Evolutionary conservation across 2,329 filamentous ascomycete genomes (phyloP).

Genomic region (Didymella pinodella): DNA sequence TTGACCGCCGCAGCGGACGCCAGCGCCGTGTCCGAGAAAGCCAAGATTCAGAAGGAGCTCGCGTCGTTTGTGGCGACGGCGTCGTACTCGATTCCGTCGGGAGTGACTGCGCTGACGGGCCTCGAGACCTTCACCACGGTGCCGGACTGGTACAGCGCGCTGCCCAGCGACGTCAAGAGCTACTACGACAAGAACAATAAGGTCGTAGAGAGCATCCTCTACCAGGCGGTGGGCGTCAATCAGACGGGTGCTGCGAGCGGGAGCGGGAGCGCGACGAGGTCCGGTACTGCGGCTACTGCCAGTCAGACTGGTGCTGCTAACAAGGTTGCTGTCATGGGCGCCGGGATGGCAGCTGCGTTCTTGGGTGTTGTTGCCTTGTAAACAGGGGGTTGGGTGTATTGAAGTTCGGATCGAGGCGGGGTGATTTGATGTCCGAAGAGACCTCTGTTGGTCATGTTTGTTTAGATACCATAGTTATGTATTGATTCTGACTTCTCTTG

Average conservation of each 20-base stretch:
- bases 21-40: slow-evolving; percentile 23
- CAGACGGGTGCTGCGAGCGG: slow-evolving; percentile 17
- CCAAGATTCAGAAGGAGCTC: slow-evolving; percentile 30
- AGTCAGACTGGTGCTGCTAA: slow-evolving; percentile 18
- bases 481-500: background rate
- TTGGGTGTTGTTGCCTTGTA: slow-evolving; percentile 36
- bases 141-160: slow-evolving; percentile 35
- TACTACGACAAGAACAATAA: slow-evolving; percentile 35
- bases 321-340: slow-evolving; percentile 26
- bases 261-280: slow-evolving; percentile 18
- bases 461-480: background rate
- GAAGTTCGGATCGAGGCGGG: background rate
- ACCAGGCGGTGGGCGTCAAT: slow-evolving; percentile 25
- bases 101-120: slow-evolving; percentile 25
- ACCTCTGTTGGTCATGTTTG: background rate
- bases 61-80: slow-evolving; percentile 35
- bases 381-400: background rate
- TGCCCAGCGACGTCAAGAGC: slow-evolving; percentile 35
- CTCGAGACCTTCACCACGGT: slow-evolving; percentile 28
- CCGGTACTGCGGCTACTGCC: slow-evolving; percentile 8
- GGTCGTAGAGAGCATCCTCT: slow-evolving; percentile 27
- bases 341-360: slow-evolving; percentile 31
- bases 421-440: background rate
- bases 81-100: slow-evolving; percentile 25
- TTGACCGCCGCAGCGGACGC: slow-evolving; percentile 24